Evolutionary conservation across 2,329 filamentous ascomycete species (phyloP), one percentile per base, ranked within the genome.

Genomic region (Exophiala calicioides): DNA sequence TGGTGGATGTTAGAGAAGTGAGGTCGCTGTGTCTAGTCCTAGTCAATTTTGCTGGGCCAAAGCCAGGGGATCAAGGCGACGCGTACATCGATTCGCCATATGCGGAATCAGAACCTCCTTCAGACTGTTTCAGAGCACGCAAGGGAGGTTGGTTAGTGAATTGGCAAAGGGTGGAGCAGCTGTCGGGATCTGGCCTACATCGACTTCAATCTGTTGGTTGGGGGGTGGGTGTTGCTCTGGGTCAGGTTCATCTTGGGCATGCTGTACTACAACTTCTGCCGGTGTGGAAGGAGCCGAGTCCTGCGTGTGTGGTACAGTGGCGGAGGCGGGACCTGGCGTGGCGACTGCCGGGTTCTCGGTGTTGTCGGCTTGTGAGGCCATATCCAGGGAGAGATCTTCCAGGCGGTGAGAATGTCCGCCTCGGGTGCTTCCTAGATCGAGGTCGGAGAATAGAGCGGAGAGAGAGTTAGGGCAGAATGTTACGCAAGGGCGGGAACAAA

Each of bases 1-100:
- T 34, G 23, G 38, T 33, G 4, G 48, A 51, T 6, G 43, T 33
- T 9, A 51, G 20, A 2, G 50, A 49, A 3, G 44, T 52, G 15
- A 52, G 32, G 20, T 47, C 44, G 19, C 44, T 47, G 3, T 31
- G 23, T 34, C 44, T 47, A 26, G 26, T 26, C 29, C 30, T 13
- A 7, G 37, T 36, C 37, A 16, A n/a, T 5, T 26, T 26, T 21
- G 19, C 5, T 9, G 12, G 16, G 27, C 29, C 32, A 3, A 4
- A 9, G 20, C 8, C n/a, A 4, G 6, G 15, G 33, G 19, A 46
- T 30, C n/a, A 10, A 5, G 31, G 37, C 1, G 15, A 10, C 23
- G 19, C 29, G n/a, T 31, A 47, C 44, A 47, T 35, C 12, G 48
- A 52, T 9, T 43, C 32, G 9, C 44, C 48, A 16, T 52, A 52